These are phyloP conservation scores for Lathyrus sativus DNA, from an alignment of 306 rosid species.

Conservation along the genomic window DNA sequence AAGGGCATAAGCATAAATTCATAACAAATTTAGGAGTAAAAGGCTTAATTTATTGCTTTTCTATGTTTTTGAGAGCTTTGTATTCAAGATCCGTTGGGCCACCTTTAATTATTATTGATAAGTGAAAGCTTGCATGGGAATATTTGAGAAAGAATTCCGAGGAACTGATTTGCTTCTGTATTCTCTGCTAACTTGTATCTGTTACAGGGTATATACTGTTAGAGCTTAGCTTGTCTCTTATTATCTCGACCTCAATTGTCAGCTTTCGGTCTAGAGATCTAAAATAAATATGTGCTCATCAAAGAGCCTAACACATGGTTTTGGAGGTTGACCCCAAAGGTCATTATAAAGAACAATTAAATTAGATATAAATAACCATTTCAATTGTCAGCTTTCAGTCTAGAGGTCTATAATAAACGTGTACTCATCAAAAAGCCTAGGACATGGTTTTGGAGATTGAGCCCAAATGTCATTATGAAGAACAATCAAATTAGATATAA, in stretches of 20 bases:
- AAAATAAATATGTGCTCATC: background rate
- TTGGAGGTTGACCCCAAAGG: background rate
- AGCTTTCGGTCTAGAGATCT: background rate
- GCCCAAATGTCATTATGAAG: background rate
- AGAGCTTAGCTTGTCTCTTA: background rate
- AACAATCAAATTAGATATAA: background rate
- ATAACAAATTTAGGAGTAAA: no score
- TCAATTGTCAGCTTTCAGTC: background rate
- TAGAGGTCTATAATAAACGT: background rate
- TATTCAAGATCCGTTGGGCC: no score
- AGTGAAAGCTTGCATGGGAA: constrained; percentile 3
- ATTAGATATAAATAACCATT: background rate
- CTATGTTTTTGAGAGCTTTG: no score
- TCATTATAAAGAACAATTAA: background rate
- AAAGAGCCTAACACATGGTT: constrained; percentile 9
- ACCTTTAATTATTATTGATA: no score
- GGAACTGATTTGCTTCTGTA: background rate
- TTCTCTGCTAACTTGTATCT: background rate
- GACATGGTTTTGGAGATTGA: background rate
- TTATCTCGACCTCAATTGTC: background rate
- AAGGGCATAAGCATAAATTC: no score
- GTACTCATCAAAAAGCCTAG: background rate
- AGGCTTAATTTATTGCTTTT: no score
- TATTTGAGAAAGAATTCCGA: background rate
- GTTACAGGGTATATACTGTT: background rate